These are phyloP conservation scores for Crithidia bombi DNA, from an alignment of 208 protist species.

Conservation along the genomic window DNA sequence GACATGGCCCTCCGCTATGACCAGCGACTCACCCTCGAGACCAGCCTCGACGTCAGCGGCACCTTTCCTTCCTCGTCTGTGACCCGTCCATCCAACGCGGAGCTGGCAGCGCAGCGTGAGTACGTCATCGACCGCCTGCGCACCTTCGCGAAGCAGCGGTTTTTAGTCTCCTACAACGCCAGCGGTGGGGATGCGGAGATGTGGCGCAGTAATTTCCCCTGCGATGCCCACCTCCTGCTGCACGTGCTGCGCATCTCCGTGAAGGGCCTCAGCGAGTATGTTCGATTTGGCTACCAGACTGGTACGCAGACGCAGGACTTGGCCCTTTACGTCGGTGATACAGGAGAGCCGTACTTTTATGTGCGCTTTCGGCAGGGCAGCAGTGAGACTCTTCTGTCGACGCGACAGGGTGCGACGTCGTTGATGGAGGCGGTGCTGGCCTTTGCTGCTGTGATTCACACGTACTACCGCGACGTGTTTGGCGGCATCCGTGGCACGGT, in stretches of 20 bases:
- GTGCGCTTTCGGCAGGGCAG: slow-evolving; percentile 55
- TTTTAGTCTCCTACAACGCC: slow-evolving; percentile 52
- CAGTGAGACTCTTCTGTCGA: slow-evolving; percentile 41
- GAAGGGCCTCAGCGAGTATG: slow-evolving; percentile 57
- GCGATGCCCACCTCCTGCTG: slow-evolving; percentile 79
- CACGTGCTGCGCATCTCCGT: slow-evolving; percentile 75
- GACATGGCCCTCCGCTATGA: slow-evolving; percentile 61
- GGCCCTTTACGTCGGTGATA: slow-evolving; percentile 71
- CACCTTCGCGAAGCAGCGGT: slow-evolving; percentile 48
- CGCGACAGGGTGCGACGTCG: slow-evolving; percentile 58
- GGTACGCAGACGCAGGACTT: slow-evolving; percentile 50
- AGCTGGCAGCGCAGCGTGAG: slow-evolving; percentile 44
- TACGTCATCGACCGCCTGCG: slow-evolving; percentile 72
- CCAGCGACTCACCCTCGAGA: slow-evolving; percentile 71
- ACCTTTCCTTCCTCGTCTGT: slow-evolving; percentile 47
- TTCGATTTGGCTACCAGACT: slow-evolving; percentile 65
- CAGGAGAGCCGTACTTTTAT: slow-evolving; percentile 86
- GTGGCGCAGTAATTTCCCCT: slow-evolving; percentile 64
- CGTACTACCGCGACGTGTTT: slow-evolving; percentile 63
- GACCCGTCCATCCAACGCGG: slow-evolving; percentile 30
- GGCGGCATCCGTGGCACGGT: slow-evolving; percentile 61
- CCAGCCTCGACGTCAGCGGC: slow-evolving; percentile 51
- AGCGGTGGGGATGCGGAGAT: slow-evolving; percentile 48
- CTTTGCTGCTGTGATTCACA: slow-evolving; percentile 61
- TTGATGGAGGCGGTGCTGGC: slow-evolving; percentile 78